Base-by-base conservation (phyloP, 2,329 filamentous ascomycete species). In the Neocatenulostroma microsporum region DNA sequence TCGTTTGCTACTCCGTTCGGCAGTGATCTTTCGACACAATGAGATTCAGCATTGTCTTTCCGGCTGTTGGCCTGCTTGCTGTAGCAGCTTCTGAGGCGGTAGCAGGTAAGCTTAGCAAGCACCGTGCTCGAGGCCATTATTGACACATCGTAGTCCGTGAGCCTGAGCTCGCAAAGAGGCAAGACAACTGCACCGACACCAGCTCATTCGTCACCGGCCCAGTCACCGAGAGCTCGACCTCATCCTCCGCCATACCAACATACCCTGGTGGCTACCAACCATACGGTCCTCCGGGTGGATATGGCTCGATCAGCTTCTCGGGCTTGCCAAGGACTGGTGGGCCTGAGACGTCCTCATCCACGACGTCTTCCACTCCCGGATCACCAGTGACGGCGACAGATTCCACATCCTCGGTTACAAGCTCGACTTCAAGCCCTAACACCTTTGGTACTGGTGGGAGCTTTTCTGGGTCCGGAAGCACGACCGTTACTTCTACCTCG, bases 181-280 rank as follows among this genome's bases (percentile, higher is more conserved):
- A 47, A 13, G 35, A 47, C 10, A 37, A 45, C 34, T 46, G 43
- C 26, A 45, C 37, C 20, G 38, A 39, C 18, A 37, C 25, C 14
- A 42, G 32, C 29, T 34, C 35, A 10, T 30, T 36, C 15, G 17
- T 19, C 28, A 6, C 30, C 13, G 37, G 37, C 12, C 37, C 37
- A 20, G 27, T 29, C 12, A 32, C 32, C 32, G 20, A 30, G 25
- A 21, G 21, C 25, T 20, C 30, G n/a, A 26, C 18, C 24, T 19
- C 29, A 2, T 5, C 5, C 17, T 14, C 12, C 26, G 27, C 13
- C 7, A 12, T 34, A 9, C 37, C 37, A 9, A 33, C 21, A n/a
- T 37, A 24, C 35, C 27, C 26, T 12, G 25, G 23, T 8, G 24
- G 24, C 9, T 20, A 28, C 21, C n/a, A n/a, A 10, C 35, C 28